A percentile compares a stretch with the other conserved stretches of the same genome.
Evolutionary conservation across 1,284 basidiomycete genomes (phyloP).

Genomic region (Ceratobasidium theobromae): DNA sequence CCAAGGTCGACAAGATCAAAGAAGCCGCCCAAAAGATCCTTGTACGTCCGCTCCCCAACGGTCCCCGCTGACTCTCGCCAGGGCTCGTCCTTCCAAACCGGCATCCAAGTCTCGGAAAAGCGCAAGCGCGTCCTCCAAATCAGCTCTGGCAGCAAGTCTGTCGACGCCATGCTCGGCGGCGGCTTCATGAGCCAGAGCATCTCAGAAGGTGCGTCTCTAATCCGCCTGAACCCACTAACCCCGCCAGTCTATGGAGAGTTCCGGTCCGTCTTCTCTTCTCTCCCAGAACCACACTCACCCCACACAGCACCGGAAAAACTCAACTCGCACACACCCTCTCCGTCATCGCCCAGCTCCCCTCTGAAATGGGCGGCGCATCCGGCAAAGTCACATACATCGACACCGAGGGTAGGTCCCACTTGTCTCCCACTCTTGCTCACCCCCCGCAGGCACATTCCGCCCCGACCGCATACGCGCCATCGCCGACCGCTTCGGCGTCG

Average conservation of each 20-base stretch:
- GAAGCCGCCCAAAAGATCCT: constrained; percentile 85
- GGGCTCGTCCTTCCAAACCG: constrained; percentile 87
- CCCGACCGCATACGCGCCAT: constrained; percentile 88
- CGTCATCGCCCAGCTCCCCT: constrained; percentile 82
- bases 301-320: constrained; percentile 76
- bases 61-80: no score
- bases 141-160: constrained; percentile 88
- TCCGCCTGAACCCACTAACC: neutral
- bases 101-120: constrained; percentile 83
- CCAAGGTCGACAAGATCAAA: constrained; percentile 96
- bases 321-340: constrained; percentile 92
- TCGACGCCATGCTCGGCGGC: constrained; percentile 87
- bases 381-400: constrained; percentile 95
- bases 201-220: constrained; percentile 66
- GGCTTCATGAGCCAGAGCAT: constrained; percentile 62
- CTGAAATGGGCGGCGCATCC: constrained; percentile 84
- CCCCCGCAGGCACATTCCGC: constrained; percentile 75
- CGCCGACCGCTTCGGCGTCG: constrained; percentile 88
- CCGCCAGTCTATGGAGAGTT: constrained; percentile 72
- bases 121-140: constrained; percentile 76
- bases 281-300: neutral
- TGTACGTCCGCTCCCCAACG: constrained; percentile 52
- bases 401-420: constrained; percentile 65
- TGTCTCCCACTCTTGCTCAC: neutral
- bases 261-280: neutral